Evolutionary conservation across 2,329 filamentous ascomycete genomes (phyloP).

Genomic region (Phyllosticta citriasiana): DNA sequence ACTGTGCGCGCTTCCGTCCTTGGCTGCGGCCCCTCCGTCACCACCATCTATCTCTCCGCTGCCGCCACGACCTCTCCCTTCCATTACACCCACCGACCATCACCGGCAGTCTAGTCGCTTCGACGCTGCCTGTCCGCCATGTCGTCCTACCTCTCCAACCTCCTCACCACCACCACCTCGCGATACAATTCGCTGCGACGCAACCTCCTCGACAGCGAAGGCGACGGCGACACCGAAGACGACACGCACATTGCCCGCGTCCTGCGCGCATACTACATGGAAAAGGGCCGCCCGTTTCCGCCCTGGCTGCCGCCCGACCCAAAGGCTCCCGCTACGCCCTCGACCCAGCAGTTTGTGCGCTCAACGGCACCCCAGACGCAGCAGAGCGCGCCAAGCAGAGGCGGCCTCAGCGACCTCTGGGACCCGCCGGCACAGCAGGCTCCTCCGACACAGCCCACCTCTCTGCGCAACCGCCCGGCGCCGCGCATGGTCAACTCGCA

Average conservation of each 20-base stretch:
- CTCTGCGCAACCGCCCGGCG: conserved; percentile 29
- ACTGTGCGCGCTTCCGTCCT: background rate
- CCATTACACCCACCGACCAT: background rate
- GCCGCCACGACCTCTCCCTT: background rate
- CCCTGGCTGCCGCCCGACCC: conserved; percentile 84
- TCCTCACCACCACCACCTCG: conserved; percentile 47
- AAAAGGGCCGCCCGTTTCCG: conserved; percentile 74
- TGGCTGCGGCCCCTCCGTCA: background rate
- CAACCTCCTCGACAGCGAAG: conserved; percentile 55
- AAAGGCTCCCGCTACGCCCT: conserved; percentile 53
- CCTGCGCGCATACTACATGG: conserved; percentile 82
- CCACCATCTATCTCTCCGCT: background rate
- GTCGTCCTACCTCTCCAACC: conserved; percentile 71
- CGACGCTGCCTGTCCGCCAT: conserved; percentile 13
- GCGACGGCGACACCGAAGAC: conserved; percentile 56
- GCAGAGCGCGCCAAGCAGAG: conserved; percentile 27
- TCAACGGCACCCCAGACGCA: conserved; percentile 17
- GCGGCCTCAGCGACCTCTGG: conserved; percentile 52
- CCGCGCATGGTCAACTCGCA: conserved; percentile 35
- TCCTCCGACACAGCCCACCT: conserved; percentile 30
- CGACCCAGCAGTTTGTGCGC: conserved; percentile 40
- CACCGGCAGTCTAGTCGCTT: background rate
- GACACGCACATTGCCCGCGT: conserved; percentile 93
- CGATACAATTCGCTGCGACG: conserved; percentile 49
- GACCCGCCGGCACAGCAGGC: conserved; percentile 33